Base-by-base conservation (phyloP, 176 grass and related monocot species). In the barley (Hordeum vulgare) region DNA sequence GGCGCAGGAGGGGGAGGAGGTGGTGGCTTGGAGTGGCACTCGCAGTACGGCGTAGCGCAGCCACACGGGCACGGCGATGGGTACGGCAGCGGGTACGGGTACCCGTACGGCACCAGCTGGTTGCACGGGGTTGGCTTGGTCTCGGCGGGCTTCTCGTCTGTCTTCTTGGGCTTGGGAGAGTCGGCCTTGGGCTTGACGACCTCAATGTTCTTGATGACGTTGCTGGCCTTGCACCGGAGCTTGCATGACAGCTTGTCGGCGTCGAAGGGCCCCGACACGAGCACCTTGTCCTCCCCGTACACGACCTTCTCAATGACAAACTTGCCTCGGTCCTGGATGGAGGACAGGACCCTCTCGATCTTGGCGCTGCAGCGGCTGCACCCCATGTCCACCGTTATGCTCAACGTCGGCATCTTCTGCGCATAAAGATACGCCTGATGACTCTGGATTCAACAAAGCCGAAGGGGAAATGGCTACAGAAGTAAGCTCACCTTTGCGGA, bases 281-380 rank as follows among this genome's bases (percentile, higher is more conserved):
- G 6, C 27, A 97, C 94, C 81, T 63, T 90, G 71, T 86, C 86
- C 35, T 90, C 87, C 83, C 91, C 82, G 81, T 97, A 97, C 28
- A 53, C 76, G 11, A 97, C 75, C 81, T 90, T 90, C 13, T 90
- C 57, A 83, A 94, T 88, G 65, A 20, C 39, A 76, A 86, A 81
- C 83, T 91, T 70, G 41, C 86, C 47, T 28, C 76, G 9, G 1
- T 89, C 78, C 85, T 93, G 79, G 57, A 98, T 76, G 76, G 83
- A 70, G 80, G 67, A 79, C 27, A 98, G 70, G 20, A 91, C 21
- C 39, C 89, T 85, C 63, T 87, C 82, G 45, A 98, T 88, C 80
- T 91, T 93, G 81, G 28, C 39, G 68, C 69, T 78, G 82, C 90
- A 93, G 60, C 85, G 87, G 61, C 27, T 56, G 84, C 96, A 93